Evolutionary conservation across 2,329 filamentous ascomycete species (phyloP), one percentile per base, ranked within the genome.

Genomic region (Trichophyton verrucosum): DNA sequence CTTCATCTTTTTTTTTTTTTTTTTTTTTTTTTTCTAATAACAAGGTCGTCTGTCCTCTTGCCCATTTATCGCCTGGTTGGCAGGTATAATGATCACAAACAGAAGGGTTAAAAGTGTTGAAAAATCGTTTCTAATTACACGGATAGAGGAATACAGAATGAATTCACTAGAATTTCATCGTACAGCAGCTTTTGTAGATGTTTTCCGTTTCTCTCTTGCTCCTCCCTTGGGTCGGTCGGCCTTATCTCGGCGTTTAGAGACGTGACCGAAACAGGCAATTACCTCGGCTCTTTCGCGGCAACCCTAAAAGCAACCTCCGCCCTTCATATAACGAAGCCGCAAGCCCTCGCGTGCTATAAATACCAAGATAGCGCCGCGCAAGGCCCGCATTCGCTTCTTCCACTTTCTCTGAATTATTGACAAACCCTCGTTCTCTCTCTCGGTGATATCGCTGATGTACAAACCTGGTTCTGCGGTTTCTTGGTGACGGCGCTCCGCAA

Each of bases 261-360:
- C 13, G 7, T 36, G 27, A 24, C 55, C 55, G 55, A 57, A 57
- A 57, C 33, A 42, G 55, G 55, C n/a, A 57, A 44, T 42, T 42
- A 11, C 55, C 55, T 57, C 55, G 55, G 55, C 55, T 55, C 51
- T 55, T 55, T 55, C n/a, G n/a, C 51, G 13, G 51, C 27, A 55
- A 55, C 27, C n/a, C 27, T 4, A 27, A n/a, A 33, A 53, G 17
- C 33, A 38, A 38, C 33, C 47, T 27, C 22, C 47, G 47, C 55
- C 27, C 17, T 57, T 22, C n/a, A 9, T 30, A 2, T 30, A 30
- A 30, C 6, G 27, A 27, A 46, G 24, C 38, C 46, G 20, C 40
- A 24, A 30, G 6, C 13, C 20, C 22, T 17, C 27, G 9, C 13
- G 27, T 20, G 9, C 17, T 22, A 24, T 51, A 51, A 27, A 51